Percentiles rank a stretch among this genome's conserved stretches.
Evolutionary conservation across 148 eudicot species (phyloP).

Genomic region (Polygonum maritimum): DNA sequence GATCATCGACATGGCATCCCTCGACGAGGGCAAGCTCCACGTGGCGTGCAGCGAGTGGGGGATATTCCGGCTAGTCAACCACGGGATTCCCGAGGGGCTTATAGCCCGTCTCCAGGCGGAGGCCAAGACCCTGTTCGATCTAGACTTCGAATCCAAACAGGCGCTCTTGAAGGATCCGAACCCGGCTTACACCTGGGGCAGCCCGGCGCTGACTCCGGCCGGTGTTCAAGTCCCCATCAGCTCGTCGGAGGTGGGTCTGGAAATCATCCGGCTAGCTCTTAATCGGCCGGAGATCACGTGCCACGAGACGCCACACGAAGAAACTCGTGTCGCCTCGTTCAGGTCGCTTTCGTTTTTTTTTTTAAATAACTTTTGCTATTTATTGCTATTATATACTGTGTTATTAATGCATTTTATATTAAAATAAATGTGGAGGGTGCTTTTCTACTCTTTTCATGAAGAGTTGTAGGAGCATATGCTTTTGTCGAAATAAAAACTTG

Average conservation of each 20-base stretch:
- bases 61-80: conserved; percentile 63
- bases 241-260: conserved; percentile 34
- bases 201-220: conserved; percentile 40
- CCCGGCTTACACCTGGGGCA: conserved; percentile 66
- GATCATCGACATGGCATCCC: conserved; percentile 33
- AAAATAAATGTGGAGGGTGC: no score
- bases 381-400: no score
- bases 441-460: no score
- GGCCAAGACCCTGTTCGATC: conserved; percentile 26
- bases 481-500: no score
- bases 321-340: conserved; percentile 36
- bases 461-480: no score
- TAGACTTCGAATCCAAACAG: conserved; percentile 43
- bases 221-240: conserved; percentile 26
- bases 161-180: conserved; percentile 16
- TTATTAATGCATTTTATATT: no score
- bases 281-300: conserved; percentile 7
- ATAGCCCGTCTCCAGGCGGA: conserved; percentile 22
- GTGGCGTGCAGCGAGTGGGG: conserved; percentile 59
- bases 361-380: neutral
- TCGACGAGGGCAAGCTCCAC: conserved; percentile 23
- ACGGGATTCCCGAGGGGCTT: conserved; percentile 46
- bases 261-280: conserved; percentile 47
- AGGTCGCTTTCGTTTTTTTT: conserved; percentile 23
- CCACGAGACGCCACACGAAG: conserved; percentile 1